Base-by-base conservation (phyloP, 2,329 filamentous ascomycete species). In the Coniella lustricola region DNA sequence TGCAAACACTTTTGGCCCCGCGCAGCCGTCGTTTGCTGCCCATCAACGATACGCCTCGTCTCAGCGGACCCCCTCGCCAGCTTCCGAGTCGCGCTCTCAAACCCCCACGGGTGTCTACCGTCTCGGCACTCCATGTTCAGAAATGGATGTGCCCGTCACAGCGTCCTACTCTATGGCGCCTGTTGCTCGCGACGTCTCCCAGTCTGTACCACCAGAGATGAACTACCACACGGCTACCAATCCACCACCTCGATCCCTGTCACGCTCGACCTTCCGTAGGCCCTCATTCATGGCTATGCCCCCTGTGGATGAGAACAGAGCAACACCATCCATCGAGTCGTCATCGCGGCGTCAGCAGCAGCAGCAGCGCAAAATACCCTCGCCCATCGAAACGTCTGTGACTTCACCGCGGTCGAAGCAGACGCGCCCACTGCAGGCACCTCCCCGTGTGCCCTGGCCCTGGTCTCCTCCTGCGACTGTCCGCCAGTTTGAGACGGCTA, bases 121-220 rank as follows among this genome's bases (percentile, higher is more conserved):
- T 47, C 84, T 88, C 55, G 84, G 81, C n/a, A 94, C 88, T 0
- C 90, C 90, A 14, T 87, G 90, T 64, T 95, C 90, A 2, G 90
- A 95, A 61, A 84, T 91, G 75, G 91, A 96, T 62, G 82, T 90
- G 12, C 90, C 91, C 0, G 69, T 94, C 51, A 93, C 87, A 1
- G 77, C 84, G 12, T 25, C 31, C 3, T 73, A 90, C 37, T 79
- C 81, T 1, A 59, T 81, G 14, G 87, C 84, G 0, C 87, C 87
- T 7, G 74, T 95, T 29, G 76, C 84, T 38, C 85, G 91, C 44
- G 85, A 93, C 60, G 73, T 76, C 40, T 95, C 89, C 21, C 89
- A 95, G 65, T 96, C 90, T 4, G 91, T 96, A 0, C 91, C 91
- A 37, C 91, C 91, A 7, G 84, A 95, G 68, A 95, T 96, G 90